Conservation (phyloP, 2,329 filamentous ascomycete genomes). For the Sporothrix protearum region DNA sequence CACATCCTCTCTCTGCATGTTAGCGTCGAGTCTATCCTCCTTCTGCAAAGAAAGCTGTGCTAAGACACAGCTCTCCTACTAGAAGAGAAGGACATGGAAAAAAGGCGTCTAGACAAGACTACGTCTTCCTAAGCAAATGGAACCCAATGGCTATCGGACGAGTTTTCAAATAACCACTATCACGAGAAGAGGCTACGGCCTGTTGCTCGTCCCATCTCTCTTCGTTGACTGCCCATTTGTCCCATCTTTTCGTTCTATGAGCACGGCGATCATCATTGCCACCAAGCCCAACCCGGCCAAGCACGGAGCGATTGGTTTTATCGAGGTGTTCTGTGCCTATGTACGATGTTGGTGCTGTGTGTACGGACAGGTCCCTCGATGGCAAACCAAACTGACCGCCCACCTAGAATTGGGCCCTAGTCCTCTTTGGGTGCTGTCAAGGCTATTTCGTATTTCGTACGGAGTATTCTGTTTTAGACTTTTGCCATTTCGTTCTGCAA, state of each 20-base stretch:
- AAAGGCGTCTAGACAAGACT: background rate
- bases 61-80: background rate
- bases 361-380: background rate
- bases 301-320: background rate
- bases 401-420: background rate
- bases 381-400: background rate
- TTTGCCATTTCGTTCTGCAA: background rate
- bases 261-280: conserved; percentile 1
- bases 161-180: background rate
- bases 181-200: background rate
- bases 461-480: background rate
- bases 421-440: background rate
- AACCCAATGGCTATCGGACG: background rate
- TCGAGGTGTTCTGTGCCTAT: background rate
- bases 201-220: background rate
- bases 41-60: background rate
- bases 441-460: too few relatives aligned
- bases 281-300: background rate
- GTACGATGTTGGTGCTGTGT: too few relatives aligned
- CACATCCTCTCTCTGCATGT: background rate
- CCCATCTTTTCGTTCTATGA: background rate
- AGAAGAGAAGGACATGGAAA: background rate
- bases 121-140: too few relatives aligned
- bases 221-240: background rate
- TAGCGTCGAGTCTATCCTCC: background rate